Conservation (phyloP, 139 green algal species). For the Trebouxia sp. region DNA sequence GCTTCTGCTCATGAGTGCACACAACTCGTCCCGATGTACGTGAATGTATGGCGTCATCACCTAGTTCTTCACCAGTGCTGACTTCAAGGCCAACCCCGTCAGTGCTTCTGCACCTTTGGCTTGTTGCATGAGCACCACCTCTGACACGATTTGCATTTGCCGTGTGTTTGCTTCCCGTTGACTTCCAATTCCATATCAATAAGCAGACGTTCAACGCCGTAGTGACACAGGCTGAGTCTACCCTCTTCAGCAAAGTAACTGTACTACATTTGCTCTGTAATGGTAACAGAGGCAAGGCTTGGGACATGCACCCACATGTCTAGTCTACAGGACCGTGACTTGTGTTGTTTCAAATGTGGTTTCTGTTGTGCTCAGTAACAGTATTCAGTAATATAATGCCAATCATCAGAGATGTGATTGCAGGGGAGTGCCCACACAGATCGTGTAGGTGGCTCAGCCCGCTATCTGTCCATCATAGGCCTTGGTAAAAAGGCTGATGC, state of each 20-base stretch:
- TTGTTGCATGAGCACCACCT: constrained; percentile 29
- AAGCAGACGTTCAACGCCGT: too few relatives aligned
- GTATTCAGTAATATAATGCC: not conserved
- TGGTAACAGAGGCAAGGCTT: too few relatives aligned
- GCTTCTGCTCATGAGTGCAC: not conserved
- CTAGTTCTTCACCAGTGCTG: constrained; percentile 9
- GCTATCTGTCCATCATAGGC: constrained; percentile 67
- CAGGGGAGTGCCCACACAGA: constrained; percentile 43
- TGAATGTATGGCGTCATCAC: not conserved
- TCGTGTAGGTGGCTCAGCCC: constrained; percentile 29
- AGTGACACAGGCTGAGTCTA: too few relatives aligned
- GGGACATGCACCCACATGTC: too few relatives aligned
- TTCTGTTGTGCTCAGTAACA: too few relatives aligned
- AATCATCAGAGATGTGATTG: not conserved
- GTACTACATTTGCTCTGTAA: too few relatives aligned
- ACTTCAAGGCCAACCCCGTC: not conserved
- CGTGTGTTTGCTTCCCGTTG: too few relatives aligned
- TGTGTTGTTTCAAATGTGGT: too few relatives aligned
- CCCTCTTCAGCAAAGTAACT: too few relatives aligned
- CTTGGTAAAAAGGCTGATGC: constrained; percentile 66
- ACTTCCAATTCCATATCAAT: too few relatives aligned
- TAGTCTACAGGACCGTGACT: too few relatives aligned
- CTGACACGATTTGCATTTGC: not conserved
- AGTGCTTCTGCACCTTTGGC: not conserved
- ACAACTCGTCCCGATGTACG: not conserved